These are phyloP conservation scores for Ensete ventricosum DNA, from an alignment of 176 grass and related monocot genomes.

Conservation along the genomic window DNA sequence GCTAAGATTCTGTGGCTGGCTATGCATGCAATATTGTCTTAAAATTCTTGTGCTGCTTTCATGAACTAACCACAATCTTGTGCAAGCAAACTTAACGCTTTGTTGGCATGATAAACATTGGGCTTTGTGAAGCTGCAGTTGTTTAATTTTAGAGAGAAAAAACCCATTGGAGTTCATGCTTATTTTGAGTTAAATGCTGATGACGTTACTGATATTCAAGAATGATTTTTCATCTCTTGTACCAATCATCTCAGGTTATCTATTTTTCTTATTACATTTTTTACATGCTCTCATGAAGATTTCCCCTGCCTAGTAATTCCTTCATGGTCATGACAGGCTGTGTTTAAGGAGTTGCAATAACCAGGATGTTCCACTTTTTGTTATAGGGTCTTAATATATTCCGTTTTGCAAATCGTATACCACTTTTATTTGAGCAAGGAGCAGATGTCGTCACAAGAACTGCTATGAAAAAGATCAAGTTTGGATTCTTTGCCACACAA, in stretches of 20 bases:
- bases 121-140: background rate
- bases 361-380: background rate
- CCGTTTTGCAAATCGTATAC: conserved; percentile 94
- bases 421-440: conserved; percentile 96
- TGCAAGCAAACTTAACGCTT: too few species aligned
- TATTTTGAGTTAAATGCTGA: background rate
- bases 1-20: background rate
- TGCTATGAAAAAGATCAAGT: conserved; percentile 81
- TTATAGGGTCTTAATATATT: conserved; percentile 88
- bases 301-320: too few species aligned
- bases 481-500: conserved; percentile 13
- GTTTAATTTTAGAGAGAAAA: background rate
- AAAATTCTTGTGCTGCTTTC: background rate
- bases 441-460: conserved; percentile 98
- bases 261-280: too few species aligned
- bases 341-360: background rate
- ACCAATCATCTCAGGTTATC: too few species aligned
- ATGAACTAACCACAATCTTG: background rate
- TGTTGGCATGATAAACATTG: background rate
- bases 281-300: too few species aligned
- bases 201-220: background rate
- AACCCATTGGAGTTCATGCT: background rate
- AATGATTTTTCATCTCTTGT: background rate
- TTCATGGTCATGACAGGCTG: too few species aligned
- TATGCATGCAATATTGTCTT: background rate